These are phyloP conservation scores for Saccharomycopsis crataegensis DNA, from an alignment of 1,139 yeast species.

Conservation along the genomic window DNA sequence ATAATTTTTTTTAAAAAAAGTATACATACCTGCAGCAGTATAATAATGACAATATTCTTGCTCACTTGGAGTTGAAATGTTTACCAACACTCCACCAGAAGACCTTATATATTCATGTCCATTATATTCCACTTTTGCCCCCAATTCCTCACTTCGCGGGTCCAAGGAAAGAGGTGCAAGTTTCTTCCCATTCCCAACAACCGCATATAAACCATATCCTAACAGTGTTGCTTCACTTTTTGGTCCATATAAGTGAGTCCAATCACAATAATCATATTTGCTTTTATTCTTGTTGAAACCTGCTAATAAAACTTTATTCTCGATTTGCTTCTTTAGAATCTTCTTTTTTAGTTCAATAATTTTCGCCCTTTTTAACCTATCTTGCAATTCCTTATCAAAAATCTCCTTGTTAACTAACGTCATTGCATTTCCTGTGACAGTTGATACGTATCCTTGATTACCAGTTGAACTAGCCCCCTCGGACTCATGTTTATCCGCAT, in stretches of 20 bases:
- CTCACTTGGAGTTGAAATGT: neutral
- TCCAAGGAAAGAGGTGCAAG: constrained; percentile 14
- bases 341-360: constrained; percentile 22
- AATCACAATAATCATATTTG: constrained; percentile 12
- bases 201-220: constrained; percentile 17
- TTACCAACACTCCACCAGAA: neutral
- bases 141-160: constrained; percentile 4
- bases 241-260: constrained; percentile 16
- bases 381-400: constrained; percentile 31
- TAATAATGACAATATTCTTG: neutral
- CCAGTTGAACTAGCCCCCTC: too few relatives aligned
- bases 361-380: constrained; percentile 20
- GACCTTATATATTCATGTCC: constrained; percentile 3
- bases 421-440: constrained; percentile 29
- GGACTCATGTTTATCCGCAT: too few relatives aligned
- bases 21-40: constrained; percentile 1
- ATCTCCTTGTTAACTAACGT: constrained; percentile 32
- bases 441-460: too few relatives aligned
- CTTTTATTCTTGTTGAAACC: constrained; percentile 5
- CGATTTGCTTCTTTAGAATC: constrained; percentile 21
- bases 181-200: neutral
- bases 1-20: too few relatives aligned
- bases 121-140: neutral
- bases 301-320: constrained; percentile 12
- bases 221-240: neutral